Evolutionary conservation across 2,329 filamentous ascomycete genomes (phyloP), one percentile per base, ranked within the genome.

Genomic region (Elsinoe arachidis): DNA sequence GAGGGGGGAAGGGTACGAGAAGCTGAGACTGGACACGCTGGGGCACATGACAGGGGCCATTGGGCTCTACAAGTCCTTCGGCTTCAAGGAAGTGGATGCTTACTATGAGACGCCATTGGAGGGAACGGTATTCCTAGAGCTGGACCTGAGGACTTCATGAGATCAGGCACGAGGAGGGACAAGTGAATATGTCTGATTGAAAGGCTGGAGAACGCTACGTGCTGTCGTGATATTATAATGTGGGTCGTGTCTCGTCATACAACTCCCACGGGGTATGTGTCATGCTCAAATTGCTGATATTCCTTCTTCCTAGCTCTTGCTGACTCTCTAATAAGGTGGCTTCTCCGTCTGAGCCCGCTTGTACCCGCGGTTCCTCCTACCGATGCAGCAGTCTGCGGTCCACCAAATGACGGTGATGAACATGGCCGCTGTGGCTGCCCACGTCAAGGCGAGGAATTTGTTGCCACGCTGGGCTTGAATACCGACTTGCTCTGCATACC

Each of bases 401-500:
- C 54, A 56, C 54, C 54, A 56, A 4, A 56, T 17, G 43, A 46
- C 23, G 26, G 38, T 47, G 14, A 56, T 37, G 30, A 56, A 38
- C 54, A 56, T 56, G 54, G 39, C 39, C 2, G 39, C 68, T 10
- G 78, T 78, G 0, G 80, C 76, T 1, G 77, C 76, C 83, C 83
- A 86, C 1, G 81, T 84, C 62, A 86, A 69, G 0, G 72, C 75
- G 55, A 85, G 63, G 63, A 84, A 85, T 62, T 78, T 80, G 14
- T 64, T 68, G 0, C 83, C 82, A 58, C 73, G 74, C 19, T 72
- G 67, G 47, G 77, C 79, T 15, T 71, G 68, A 9, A 83, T 67
- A 0, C 79, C 77, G 23, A 80, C 72, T 0, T 72, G 66, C 14
- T 75, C 68, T 3, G 79, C 80, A 56, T 80, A 74, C 26, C 77